Base-by-base conservation (phyloP, 441 rosid genomes). In the Populus hybrid region DNA sequence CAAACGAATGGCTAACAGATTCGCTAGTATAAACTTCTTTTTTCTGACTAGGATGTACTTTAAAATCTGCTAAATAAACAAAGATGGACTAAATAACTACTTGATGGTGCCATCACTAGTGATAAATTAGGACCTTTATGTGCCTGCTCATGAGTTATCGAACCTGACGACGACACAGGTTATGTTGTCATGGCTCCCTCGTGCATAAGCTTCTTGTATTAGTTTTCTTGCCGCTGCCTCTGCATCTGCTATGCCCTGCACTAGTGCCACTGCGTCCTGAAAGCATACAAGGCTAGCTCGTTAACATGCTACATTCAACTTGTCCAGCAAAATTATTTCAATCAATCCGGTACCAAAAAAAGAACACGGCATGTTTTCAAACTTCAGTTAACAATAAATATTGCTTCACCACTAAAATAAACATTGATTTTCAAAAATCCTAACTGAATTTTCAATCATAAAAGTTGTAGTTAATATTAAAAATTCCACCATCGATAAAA, bases 171-270 rank as follows among this genome's bases (percentile, higher is more conserved):
- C 88, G 3, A 93, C 85, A 73, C 94, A 91, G 23, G 97, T 93
- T 73, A 93, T 93, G 87, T 93, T 93, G 78, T 93, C 98, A 2
- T 90, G 85, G 83, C 97, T 93, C 61, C 95, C 95, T 53, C 89
- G 81, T n/a, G 83, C 74, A 71, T 81, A 90, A 21, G 97, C 97
- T 83, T 92, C 92, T 78, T 88, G 82, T 72, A 83, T 85, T 32
- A 93, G 89, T 83, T 86, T 88, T 80, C 90, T 88, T 24, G 97
- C 82, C 23, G 97, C 92, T 32, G 87, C 87, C 83, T 93, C 97
- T 4, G 97, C 84, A 73, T 91, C 97, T 21, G 79, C 69, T 72
- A 88, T 73, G 63, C 86, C 89, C 67, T 81, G 85, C 75, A 82
- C 88, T 74, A 91, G 72, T 63, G 69, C 83, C 24, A 89, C 90